Conservation (phyloP, 768 basidiomycete genomes). For the Candolleomyces eurysporus region DNA sequence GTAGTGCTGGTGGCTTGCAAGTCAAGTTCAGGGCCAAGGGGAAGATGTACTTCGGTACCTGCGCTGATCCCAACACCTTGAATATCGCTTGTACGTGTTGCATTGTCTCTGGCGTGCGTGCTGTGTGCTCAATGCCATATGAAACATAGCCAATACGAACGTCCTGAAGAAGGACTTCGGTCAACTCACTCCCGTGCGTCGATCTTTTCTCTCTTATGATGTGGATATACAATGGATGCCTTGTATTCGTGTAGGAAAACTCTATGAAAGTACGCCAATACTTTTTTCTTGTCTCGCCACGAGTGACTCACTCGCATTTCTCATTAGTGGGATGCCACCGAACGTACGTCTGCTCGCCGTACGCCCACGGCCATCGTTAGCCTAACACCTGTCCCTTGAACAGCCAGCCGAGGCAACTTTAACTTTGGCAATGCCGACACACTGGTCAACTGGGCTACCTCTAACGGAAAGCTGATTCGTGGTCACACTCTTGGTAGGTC, state of each 20-base stretch:
- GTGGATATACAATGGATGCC: neutral
- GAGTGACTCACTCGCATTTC: neutral
- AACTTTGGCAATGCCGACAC: slow-evolving; percentile 28
- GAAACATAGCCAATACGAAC: slow-evolving; percentile 25
- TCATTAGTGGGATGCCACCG: slow-evolving; percentile 35
- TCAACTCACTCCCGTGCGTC: slow-evolving; percentile 30
- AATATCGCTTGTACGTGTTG: slow-evolving; percentile 20
- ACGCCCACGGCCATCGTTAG: no score
- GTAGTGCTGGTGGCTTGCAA: slow-evolving; percentile 20
- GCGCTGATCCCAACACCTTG: slow-evolving; percentile 23
- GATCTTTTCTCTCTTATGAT: neutral
- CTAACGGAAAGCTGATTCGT: slow-evolving; percentile 40
- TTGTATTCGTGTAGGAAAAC: slow-evolving; percentile 24
- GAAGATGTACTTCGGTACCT: slow-evolving; percentile 32
- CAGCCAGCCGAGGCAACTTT: slow-evolving; percentile 29
- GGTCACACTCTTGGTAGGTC: slow-evolving; percentile 37
- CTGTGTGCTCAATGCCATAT: neutral
- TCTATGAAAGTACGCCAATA: slow-evolving; percentile 33
- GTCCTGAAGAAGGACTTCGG: slow-evolving; percentile 34
- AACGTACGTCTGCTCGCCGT: slow-evolving; percentile 17
- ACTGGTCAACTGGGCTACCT: slow-evolving; percentile 40
- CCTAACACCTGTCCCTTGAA: no score
- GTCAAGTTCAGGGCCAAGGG: slow-evolving; percentile 24
- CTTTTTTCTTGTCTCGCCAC: neutral
- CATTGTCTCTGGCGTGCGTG: neutral